Evolutionary conservation across 208 protist species (phyloP), one percentile per base, ranked within the genome.

Genomic region (Naegleria fowleri): DNA sequence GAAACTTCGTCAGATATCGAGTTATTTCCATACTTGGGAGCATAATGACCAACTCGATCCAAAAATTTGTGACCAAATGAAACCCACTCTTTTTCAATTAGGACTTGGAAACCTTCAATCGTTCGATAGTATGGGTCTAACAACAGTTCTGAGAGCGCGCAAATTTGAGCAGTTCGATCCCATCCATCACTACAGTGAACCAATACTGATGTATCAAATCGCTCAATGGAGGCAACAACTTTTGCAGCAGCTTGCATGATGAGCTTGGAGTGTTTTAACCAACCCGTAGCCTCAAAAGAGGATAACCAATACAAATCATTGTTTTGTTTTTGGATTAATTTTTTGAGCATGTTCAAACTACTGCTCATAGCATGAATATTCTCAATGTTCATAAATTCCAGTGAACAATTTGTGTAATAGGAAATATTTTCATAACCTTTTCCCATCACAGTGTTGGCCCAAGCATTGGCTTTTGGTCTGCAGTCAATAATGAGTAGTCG

Each of bases 71-170:
- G 97, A 6, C 98, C 98, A 93, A 98, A 98, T 9, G 92, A 83
- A 13, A 98, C 84, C 96, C 97, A 99, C 29, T 99, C 98, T 92
- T 98, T 98, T 84, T 97, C 96, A 40, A 99, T 94, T 5, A 99
- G 91, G 0, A 95, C 92, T 9, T 91, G 40, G 91, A 98, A 98
- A 39, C 97, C 97, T 33, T 76, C 19, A 40, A 91, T 87, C 19
- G 90, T 88, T n/a, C 97, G 92, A 92, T 98, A 99, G 93, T 96
- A 98, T 4, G 96, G 95, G 92, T 99, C 98, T 3, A 99, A 90
- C 19, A 98, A 90, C 36, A 99, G 25, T 92, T 97, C 91, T 15
- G 96, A 87, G 0, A 99, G 92, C 0, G 96, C 92, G 40, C 90
- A 92, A 13, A 98, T 83, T 92, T 98, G 96, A 33, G 97, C 84